Percentiles rank a stretch among this genome's conserved stretches.
Evolutionary conservation across 2,329 filamentous ascomycete species (phyloP).

Genomic region (Aspergillus floridensis): DNA sequence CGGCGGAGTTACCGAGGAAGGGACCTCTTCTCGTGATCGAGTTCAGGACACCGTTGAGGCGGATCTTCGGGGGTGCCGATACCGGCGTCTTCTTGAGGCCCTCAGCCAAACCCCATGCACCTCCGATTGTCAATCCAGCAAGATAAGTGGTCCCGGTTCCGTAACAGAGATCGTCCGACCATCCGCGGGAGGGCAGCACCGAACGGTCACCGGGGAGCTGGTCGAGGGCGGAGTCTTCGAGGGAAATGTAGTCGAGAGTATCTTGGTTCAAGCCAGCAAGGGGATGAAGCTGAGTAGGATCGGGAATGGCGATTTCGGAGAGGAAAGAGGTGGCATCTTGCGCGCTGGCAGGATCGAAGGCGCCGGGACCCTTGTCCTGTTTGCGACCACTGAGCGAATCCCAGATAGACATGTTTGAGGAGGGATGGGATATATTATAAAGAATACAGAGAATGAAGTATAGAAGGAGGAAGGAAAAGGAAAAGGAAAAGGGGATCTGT

Average conservation of each 20-base stretch:
- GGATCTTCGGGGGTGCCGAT: conserved; percentile 81
- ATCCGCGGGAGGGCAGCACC: conserved; percentile 88
- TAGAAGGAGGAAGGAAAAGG: conserved; percentile 11
- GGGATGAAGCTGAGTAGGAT: conserved; percentile 86
- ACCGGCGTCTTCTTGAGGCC: conserved; percentile 70
- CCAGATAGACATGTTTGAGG: conserved; percentile 55
- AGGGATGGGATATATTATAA: conserved; percentile 18
- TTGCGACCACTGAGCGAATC: conserved; percentile 62
- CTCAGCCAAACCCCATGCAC: conserved; percentile 88
- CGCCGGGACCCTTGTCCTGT: conserved; percentile 53
- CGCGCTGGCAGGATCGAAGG: conserved; percentile 69
- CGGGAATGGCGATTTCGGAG: conserved; percentile 70
- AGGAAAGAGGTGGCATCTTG: conserved; percentile 87
- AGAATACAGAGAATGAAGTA: conserved; percentile 24
- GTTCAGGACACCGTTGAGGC: conserved; percentile 92
- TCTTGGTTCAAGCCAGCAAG: conserved; percentile 91
- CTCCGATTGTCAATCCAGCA: conserved; percentile 78
- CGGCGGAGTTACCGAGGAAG: conserved; percentile 93
- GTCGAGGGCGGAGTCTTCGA: conserved; percentile 87
- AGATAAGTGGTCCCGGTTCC: conserved; percentile 94
- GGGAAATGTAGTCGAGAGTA: conserved; percentile 87
- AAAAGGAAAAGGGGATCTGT: not conserved
- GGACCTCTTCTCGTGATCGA: conserved; percentile 88
- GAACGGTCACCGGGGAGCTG: conserved; percentile 83
- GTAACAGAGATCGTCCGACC: conserved; percentile 97